Percentiles rank a stretch among this genome's conserved stretches.
phyloP scores from a whole-genome alignment of 345 rosid species.

The Salix dunnii region DNA sequence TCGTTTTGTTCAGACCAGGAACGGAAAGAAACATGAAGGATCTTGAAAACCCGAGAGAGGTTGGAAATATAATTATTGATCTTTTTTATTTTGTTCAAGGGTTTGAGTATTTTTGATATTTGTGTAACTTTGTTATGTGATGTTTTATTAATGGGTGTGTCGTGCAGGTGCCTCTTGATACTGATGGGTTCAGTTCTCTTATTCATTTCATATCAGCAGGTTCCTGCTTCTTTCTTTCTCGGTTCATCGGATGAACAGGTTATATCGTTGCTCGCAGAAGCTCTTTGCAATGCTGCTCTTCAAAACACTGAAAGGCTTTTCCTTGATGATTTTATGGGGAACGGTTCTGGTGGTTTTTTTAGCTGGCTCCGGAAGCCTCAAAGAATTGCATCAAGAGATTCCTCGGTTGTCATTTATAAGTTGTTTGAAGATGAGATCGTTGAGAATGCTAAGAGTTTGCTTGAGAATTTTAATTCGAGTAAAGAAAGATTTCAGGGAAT shows the following conservation, averaged over 20 bases:
- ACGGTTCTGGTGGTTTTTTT: conserved; percentile 29
- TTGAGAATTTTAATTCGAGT: conserved; percentile 45
- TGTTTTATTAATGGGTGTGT: conserved; percentile 35
- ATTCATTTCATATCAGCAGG: conserved; percentile 68
- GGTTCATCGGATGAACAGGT: conserved; percentile 57
- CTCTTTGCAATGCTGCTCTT: conserved; percentile 57
- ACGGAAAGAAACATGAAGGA: conserved; percentile 62
- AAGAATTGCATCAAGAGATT: conserved; percentile 56
- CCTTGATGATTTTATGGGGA: conserved; percentile 38
- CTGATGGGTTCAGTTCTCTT: conserved; percentile 64
- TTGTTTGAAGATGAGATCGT: conserved; percentile 60
- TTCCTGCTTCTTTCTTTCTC: conserved; percentile 51
- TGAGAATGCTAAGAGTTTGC: conserved; percentile 46
- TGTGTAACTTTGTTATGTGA: conserved; percentile 22
- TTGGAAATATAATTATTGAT: conserved; percentile 18
- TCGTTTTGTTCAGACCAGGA: conserved; percentile 66
- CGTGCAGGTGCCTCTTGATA: conserved; percentile 42
- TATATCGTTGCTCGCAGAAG: conserved; percentile 74
- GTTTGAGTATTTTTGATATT: background rate
- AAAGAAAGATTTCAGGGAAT: conserved; percentile 29
- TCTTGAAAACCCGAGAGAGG: conserved; percentile 75
- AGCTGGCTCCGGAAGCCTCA: conserved; percentile 44
- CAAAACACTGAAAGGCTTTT: conserved; percentile 56
- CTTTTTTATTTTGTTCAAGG: background rate
- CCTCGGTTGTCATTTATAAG: conserved; percentile 50